Base-by-base conservation (phyloP, 192 early-diverging fungal species). In the Mortierella claussenii region DNA sequence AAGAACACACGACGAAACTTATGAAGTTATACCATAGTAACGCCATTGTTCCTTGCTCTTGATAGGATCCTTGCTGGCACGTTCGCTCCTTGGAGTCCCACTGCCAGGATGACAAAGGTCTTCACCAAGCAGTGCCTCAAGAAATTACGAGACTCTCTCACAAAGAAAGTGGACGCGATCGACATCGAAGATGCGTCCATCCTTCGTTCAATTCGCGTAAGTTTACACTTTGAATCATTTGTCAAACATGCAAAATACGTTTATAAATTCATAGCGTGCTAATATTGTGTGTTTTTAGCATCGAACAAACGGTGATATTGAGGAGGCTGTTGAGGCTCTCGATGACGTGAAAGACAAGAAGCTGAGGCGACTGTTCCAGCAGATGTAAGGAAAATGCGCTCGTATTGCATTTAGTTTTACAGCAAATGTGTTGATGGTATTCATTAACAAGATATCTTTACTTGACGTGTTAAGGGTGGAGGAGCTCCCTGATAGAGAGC, bases 11-110 rank as follows among this genome's bases (percentile, higher is more conserved):
- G 30, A 40, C 4, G 9, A 20, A 49, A 28, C 34, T 51, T 28
- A 40, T 62, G 47, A 40, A 10, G 58, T n/a, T 47, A 48, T 30
- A 28, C 36, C 23, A 62, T 36, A 51, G 34, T 51, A 51, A 28
- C 49, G 23, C 34, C 48, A n/a, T n/a, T n/a, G n/a, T 21, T 33
- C 36, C 27, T 62, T 60, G 31, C 33, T 51, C 27, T 42, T 42
- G 2, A 52, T 62, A 62, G 60, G 60, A 42, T 62, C 20, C 23
- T 62, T 23, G 48, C 48, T 40, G 48, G 60, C 46, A 62, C 60
- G 31, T 52, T 62, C 48, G 60, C 60, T 40, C 49, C 49, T 36
- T 62, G 48, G 48, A 26, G 33, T 23, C 58, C 49, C 48, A 62
- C 60, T 36, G 26, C 32, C 36, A 62, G 23, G 47, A 62, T 62